Base-by-base conservation (phyloP, 208 protist genomes). In the Wallacemonas rigidus region DNA sequence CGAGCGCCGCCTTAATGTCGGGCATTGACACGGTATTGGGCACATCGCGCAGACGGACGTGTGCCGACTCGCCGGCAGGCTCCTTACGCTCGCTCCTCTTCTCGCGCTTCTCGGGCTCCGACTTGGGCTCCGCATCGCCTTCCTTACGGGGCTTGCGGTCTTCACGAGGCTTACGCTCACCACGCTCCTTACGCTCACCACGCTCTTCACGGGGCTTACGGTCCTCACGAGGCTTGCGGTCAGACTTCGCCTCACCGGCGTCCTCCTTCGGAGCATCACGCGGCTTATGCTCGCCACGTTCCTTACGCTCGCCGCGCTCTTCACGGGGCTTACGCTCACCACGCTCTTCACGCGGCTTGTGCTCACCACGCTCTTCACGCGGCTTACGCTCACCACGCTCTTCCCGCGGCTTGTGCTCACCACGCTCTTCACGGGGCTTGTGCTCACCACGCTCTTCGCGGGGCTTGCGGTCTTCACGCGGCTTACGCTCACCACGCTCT, bases 11-110 rank as follows among this genome's bases (percentile, higher is more conserved):
- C 68, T 80, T 86, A 50, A 94, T 85, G 57, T 91, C 85, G 36
- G 85, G 83, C 40, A 91, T 70, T 79, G 85, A 85, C 3, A 94
- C 61, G 14, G 63, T 72, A 76, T 88, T 85, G 17, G 89, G 87
- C 43, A 95, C 90, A 40, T 78, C 69, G 56, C 76, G 26, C 41
- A 92, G 53, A 48, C 89, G 89, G 50, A 85, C 79, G 53, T 67
- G 79, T 1, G 71, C 56, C 5, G 85, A 82, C 40, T 65, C 72
- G 14, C 79, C 73, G 2, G 69, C 77, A 35, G 45, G 6, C 45
- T 6, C 45, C 8, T 74, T 69, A 50, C 73, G 69, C 35, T 80
- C 75, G 6, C 68, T 67, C 15, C 79, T 74, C 44, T 40, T 50
- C 56, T 68, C 48, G 58, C 68, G 63, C 40, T 58, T 53, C 48